phyloP scores from a whole-genome alignment of 2,329 filamentous ascomycete genomes.

The Aspergillus latus region DNA sequence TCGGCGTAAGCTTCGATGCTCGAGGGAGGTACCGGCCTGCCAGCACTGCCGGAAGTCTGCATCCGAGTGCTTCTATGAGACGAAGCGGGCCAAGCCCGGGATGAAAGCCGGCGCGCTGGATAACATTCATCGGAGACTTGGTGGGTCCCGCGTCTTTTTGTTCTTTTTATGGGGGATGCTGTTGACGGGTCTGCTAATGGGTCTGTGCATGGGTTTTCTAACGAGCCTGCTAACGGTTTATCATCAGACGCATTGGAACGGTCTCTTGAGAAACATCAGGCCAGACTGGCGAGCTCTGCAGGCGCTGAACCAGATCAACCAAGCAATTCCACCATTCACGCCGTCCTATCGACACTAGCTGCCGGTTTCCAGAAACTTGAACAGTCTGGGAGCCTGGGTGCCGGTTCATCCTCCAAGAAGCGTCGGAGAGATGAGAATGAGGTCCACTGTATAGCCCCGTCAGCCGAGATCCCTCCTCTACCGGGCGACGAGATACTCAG shows the following conservation, averaged over 20 bases:
- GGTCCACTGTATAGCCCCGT: not conserved
- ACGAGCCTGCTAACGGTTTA: not conserved
- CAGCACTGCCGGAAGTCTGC: conserved; percentile 28
- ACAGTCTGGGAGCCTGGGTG: not conserved
- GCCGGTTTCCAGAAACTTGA: not conserved
- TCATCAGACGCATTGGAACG: conserved; percentile 15
- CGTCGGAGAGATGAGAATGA: conserved; percentile 10
- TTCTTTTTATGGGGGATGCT: too few species aligned
- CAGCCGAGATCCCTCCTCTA: conserved; percentile 2
- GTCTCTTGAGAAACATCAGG: conserved; percentile 1
- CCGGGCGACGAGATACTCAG: conserved; percentile 23
- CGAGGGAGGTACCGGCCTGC: conserved; percentile 36
- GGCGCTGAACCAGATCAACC: not conserved
- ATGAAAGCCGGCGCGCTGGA: conserved; percentile 42
- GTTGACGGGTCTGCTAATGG: too few species aligned
- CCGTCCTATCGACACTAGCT: conserved; percentile 3
- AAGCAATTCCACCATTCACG: not conserved
- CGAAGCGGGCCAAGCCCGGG: conserved; percentile 38
- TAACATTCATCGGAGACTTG: conserved; percentile 33
- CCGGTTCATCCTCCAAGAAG: conserved; percentile 12
- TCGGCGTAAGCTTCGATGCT: conserved; percentile 37
- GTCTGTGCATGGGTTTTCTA: too few species aligned
- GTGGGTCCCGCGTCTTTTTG: conserved; percentile 16
- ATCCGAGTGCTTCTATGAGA: conserved; percentile 32
- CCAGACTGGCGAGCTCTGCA: not conserved